Evolutionary conservation across 2,329 filamentous ascomycete genomes (phyloP).

Genomic region (Nigrograna mackinnonii): DNA sequence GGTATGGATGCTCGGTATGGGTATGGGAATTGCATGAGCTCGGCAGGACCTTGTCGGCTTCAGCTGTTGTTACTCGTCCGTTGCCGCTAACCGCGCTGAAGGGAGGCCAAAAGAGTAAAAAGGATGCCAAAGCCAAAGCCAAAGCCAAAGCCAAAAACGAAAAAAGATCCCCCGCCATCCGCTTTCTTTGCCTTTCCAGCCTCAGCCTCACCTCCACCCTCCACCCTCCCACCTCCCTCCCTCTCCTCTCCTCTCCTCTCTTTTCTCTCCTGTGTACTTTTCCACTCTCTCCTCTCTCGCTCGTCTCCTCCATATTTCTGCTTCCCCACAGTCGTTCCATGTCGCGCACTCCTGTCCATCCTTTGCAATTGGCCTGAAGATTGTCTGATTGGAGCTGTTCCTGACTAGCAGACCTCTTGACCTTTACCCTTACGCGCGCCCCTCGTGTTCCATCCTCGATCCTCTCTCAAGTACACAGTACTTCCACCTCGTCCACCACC

Average conservation of each 20-base stretch:
- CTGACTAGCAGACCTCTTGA: neutral
- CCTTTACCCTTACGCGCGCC: constrained; percentile 1
- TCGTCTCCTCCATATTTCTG: neutral
- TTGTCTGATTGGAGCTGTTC: neutral
- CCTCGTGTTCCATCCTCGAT: constrained; percentile 2
- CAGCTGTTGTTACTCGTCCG: too few species aligned
- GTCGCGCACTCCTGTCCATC: too few species aligned
- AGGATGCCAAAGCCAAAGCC: too few species aligned
- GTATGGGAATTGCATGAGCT: too few species aligned
- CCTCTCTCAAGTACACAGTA: too few species aligned
- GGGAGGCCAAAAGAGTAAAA: too few species aligned
- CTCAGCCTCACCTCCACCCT: constrained; percentile 1
- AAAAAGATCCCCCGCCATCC: constrained; percentile 20
- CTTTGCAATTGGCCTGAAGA: too few species aligned
- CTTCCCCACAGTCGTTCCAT: neutral
- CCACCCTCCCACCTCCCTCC: neutral
- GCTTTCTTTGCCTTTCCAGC: constrained; percentile 14
- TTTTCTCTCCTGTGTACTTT: neutral
- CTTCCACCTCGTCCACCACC: too few species aligned
- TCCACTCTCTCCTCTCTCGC: neutral
- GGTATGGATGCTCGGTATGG: too few species aligned
- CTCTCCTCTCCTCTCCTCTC: neutral
- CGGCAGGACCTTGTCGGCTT: too few species aligned
- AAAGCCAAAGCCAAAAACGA: too few species aligned
- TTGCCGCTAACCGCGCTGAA: too few species aligned